A percentile compares a stretch with the other conserved stretches of the same genome.
Evolutionary conservation across 495 filamentous ascomycete genomes (phyloP).

Genomic region (Xylaria telfairii): DNA sequence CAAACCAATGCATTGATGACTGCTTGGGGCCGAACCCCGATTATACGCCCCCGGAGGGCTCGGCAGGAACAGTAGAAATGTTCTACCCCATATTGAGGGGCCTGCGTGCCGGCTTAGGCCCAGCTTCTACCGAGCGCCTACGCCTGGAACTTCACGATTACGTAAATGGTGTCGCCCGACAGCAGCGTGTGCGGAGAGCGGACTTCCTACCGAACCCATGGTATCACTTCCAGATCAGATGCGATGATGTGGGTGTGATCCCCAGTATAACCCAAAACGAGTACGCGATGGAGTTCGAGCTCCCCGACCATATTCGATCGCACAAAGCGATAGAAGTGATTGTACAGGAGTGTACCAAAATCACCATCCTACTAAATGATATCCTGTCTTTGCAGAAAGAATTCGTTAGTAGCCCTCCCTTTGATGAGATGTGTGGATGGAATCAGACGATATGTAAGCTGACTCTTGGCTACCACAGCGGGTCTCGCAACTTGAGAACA

Average conservation of each 20-base stretch:
- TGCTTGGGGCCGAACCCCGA: conserved; percentile 34
- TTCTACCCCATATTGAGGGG: conserved; percentile 37
- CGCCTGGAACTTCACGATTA: conserved; percentile 37
- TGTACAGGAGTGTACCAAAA: conserved; percentile 33
- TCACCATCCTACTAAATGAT: conserved; percentile 37
- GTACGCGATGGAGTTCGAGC: conserved; percentile 39
- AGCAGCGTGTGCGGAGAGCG: conserved; percentile 35
- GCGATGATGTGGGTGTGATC: conserved; percentile 36
- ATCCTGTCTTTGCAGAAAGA: conserved; percentile 39
- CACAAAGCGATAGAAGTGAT: conserved; percentile 37
- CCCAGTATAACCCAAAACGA: conserved; percentile 39
- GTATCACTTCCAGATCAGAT: conserved; percentile 38
- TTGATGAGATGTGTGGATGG: not conserved
- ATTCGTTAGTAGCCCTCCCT: conserved; percentile 30
- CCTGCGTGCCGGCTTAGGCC: conserved; percentile 30
- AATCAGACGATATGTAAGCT: not conserved
- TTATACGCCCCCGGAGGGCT: conserved; percentile 33
- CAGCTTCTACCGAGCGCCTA: conserved; percentile 29
- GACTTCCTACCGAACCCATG: conserved; percentile 36
- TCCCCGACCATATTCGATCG: conserved; percentile 32
- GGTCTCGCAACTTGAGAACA: conserved; percentile 36
- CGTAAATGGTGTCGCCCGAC: conserved; percentile 32
- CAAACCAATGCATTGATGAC: conserved; percentile 34
- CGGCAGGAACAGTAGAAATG: conserved; percentile 33
- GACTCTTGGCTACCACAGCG: conserved; percentile 25